A percentile compares a stretch with the other conserved stretches of the same genome.
Conservation (phyloP, 345 rosid genomes). For the Abelmoschus esculentus region DNA sequence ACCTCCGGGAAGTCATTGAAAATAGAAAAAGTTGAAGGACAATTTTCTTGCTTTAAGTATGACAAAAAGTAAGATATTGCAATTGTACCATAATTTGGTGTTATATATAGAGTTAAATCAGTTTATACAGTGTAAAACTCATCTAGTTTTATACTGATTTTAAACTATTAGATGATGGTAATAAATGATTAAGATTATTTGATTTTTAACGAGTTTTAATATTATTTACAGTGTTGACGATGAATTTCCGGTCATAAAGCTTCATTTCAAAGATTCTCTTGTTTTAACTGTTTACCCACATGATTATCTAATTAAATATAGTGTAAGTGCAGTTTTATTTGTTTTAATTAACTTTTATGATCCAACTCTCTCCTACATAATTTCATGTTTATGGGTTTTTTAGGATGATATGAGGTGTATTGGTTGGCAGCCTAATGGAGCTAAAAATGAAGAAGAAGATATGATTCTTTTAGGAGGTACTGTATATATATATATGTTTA, state of each 20-base stretch:
- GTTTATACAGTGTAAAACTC: no score
- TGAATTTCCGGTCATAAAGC: conserved; percentile 58
- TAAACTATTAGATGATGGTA: no score
- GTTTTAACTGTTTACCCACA: conserved; percentile 52
- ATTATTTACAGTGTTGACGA: conserved; percentile 47
- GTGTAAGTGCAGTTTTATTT: conserved; percentile 37
- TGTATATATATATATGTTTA: neutral
- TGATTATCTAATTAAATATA: conserved; percentile 59
- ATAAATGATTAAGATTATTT: no score
- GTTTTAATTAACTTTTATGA: no score
- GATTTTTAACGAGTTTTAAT: no score
- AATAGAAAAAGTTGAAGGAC: conserved; percentile 43
- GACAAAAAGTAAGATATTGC: conserved; percentile 42
- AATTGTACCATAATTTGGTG: neutral
- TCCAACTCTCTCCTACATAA: no score
- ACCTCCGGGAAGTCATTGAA: conserved; percentile 37
- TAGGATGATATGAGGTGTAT: conserved; percentile 62
- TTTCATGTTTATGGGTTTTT: neutral
- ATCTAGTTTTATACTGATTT: no score
- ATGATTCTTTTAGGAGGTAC: conserved; percentile 79
- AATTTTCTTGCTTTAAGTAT: conserved; percentile 59
- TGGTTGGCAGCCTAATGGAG: conserved; percentile 64
- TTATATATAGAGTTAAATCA: no score
- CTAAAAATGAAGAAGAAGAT: conserved; percentile 35
- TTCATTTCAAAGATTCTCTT: conserved; percentile 59